Percentiles rank a stretch among this genome's conserved stretches.
Evolutionary conservation across 495 filamentous ascomycete genomes (phyloP).

Genomic region (Neurospora sp.): DNA sequence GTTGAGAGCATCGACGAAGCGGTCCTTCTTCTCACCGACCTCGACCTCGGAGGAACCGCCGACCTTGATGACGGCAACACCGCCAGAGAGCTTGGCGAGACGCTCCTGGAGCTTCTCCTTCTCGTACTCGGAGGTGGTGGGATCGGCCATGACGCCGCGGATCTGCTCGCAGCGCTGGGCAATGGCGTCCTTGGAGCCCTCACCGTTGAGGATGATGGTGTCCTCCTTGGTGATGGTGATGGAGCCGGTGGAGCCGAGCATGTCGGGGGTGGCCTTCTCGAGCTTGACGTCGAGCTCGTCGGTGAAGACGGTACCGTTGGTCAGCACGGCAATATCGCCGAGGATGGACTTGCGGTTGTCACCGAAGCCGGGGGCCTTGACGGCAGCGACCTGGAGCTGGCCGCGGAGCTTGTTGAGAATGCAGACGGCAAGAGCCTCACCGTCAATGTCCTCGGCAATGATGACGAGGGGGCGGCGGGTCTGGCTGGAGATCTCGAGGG

Average conservation of each 20-base stretch:
- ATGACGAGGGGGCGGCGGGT: conserved; percentile 92
- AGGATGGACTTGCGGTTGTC: conserved; percentile 99
- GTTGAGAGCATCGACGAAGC: conserved; percentile 95
- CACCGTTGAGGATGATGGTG: conserved; percentile 96
- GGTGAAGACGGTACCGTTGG: conserved; percentile 94
- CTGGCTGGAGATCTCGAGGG: conserved; percentile 92
- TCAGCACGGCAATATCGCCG: conserved; percentile 87
- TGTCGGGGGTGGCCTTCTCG: conserved; percentile 89
- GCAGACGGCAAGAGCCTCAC: conserved; percentile 95
- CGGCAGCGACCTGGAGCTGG: conserved; percentile 94
- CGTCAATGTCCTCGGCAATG: conserved; percentile 98
- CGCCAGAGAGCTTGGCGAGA: conserved; percentile 96
- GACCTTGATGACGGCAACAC: conserved; percentile 98
- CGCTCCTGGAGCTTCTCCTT: conserved; percentile 99
- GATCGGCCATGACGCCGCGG: conserved; percentile 89
- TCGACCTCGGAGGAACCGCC: conserved; percentile 96
- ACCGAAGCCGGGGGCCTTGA: conserved; percentile 98
- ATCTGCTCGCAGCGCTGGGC: conserved; percentile 97
- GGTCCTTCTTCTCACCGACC: conserved; percentile 99
- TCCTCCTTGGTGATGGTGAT: conserved; percentile 99
- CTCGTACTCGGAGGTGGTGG: conserved; percentile 93
- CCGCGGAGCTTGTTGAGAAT: conserved; percentile 99
- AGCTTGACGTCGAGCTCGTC: conserved; percentile 98
- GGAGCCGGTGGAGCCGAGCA: conserved; percentile 92
- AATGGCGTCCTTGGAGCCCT: conserved; percentile 90